These are phyloP conservation scores for Stentor coeruleus DNA, from an alignment of 73 alveolate species.

Conservation along the genomic window DNA sequence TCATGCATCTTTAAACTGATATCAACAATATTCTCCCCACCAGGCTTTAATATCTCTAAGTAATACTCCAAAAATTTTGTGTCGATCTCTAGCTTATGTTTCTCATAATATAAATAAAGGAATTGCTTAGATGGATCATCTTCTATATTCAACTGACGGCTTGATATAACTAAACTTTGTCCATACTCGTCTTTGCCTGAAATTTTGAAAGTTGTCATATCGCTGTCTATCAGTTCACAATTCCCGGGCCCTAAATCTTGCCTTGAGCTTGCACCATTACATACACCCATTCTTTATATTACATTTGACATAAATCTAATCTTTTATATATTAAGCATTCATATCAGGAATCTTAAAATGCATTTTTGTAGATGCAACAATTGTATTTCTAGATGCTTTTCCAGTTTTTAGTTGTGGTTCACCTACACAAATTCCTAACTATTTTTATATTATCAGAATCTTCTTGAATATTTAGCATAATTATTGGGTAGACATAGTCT, in stretches of 20 bases:
- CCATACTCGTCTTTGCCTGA: neutral
- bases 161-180: no score
- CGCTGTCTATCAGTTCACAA: neutral
- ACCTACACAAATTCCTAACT: neutral
- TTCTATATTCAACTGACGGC: no score
- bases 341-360: neutral
- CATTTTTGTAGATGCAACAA: constrained; percentile 11
- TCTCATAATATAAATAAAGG: neutral
- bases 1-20: neutral
- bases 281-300: neutral
- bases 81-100: neutral
- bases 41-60: neutral
- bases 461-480: no score
- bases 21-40: neutral
- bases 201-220: neutral
- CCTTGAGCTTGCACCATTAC: neutral
- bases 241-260: neutral
- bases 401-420: constrained; percentile 16
- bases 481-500: no score
- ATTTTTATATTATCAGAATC: no score
- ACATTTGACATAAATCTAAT: neutral
- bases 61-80: neutral
- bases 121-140: neutral
- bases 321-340: neutral
- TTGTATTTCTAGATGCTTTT: neutral